A percentile compares a stretch with the other conserved stretches of the same genome.
These are phyloP conservation scores for Aschersonia sp. DNA, from an alignment of 2,329 filamentous ascomycete species.

Conservation along the genomic window DNA sequence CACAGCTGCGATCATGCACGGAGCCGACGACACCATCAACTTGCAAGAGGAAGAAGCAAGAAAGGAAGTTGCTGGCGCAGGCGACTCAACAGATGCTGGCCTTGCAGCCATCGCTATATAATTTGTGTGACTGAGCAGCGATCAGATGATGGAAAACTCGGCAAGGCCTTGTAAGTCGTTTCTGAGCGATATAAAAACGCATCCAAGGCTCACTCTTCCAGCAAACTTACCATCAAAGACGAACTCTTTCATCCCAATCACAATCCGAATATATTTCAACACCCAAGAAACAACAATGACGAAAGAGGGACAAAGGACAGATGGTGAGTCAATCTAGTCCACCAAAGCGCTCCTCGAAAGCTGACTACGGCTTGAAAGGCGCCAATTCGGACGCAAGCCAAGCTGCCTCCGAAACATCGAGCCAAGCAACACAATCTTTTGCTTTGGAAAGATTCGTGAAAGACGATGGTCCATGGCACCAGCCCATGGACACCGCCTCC, in stretches of 20 bases:
- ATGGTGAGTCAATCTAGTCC: not conserved
- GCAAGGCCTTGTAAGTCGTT: too few species aligned
- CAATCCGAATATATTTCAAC: too few species aligned
- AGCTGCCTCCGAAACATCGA: not conserved
- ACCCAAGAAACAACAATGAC: not conserved
- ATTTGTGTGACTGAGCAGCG: not conserved
- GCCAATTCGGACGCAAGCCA: not conserved
- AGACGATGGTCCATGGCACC: constrained; percentile 3
- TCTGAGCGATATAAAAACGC: too few species aligned
- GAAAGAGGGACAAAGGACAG: not conserved
- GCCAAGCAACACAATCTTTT: not conserved
- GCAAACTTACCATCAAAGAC: too few species aligned
- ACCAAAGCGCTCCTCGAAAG: not conserved
- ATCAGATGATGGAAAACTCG: not conserved
- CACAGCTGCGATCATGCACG: not conserved
- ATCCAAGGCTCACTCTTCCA: too few species aligned
- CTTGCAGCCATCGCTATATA: not conserved
- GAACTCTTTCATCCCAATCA: too few species aligned
- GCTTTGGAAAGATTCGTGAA: constrained; percentile 1
- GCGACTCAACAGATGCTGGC: not conserved
- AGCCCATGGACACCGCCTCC: not conserved
- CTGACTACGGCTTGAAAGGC: not conserved
- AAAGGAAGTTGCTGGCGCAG: too few species aligned
- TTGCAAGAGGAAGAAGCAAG: too few species aligned
- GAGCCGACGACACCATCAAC: not conserved